Conservation (phyloP, 2,329 filamentous ascomycete species). For the Hymenoscyphus occultus region DNA sequence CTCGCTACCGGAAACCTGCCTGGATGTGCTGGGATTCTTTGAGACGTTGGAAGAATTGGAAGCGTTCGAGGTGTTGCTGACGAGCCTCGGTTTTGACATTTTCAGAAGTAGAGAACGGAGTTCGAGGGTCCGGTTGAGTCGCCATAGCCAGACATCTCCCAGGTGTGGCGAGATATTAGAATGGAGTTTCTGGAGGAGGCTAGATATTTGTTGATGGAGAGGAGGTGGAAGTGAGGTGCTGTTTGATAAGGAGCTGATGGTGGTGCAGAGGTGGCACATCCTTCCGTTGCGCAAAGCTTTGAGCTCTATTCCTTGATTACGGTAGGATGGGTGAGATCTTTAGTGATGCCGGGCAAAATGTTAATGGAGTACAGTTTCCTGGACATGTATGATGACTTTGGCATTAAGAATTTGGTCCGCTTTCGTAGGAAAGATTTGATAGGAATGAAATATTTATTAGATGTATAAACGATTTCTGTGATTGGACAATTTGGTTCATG, state of each 20-base stretch:
- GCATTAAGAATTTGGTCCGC: no score
- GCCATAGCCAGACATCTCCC: slow-evolving; percentile 9
- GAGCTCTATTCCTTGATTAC: background rate
- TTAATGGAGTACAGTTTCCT: no score
- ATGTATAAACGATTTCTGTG: no score
- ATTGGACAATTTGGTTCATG: no score
- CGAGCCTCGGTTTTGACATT: background rate
- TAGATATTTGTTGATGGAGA: background rate
- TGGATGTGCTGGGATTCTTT: no score
- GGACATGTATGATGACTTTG: no score
- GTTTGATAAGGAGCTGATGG: background rate
- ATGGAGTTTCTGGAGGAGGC: slow-evolving; percentile 1
- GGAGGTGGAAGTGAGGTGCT: background rate
- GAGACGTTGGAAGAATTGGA: no score
- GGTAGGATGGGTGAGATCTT: background rate
- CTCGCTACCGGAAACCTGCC: no score
- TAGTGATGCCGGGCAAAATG: background rate
- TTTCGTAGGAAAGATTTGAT: no score
- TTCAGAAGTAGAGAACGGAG: background rate
- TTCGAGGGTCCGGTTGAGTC: background rate
- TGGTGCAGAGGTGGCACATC: slow-evolving; percentile 10
- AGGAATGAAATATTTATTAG: no score
- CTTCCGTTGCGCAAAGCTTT: background rate
- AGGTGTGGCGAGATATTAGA: background rate
- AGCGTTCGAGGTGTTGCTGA: no score